Evolutionary conservation across 1,284 basidiomycete species (phyloP), one percentile per base, ranked within the genome.

Genomic region (Takashimella koratensis): DNA sequence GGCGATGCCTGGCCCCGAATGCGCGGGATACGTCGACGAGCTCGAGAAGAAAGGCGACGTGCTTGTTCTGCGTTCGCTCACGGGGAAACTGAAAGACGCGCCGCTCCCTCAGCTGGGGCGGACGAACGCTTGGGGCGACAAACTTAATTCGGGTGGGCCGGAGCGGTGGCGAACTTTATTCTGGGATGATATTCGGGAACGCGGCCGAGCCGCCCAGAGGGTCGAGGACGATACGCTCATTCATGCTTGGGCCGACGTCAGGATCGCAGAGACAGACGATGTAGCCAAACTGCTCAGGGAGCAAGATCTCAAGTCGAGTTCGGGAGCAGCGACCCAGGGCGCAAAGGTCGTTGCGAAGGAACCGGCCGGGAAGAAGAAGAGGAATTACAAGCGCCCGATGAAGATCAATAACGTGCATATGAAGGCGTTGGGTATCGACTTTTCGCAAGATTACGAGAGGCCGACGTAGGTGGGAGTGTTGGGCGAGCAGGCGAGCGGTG

Each of bases 331-430:
- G 22, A 62, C 59, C 47, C 70, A 71, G 56, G 67, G 65, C 58
- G 66, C 68, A 57, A 64, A 62, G 51, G 56, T 60, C 3, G 49
- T 49, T 16, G 52, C 58, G 36, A 56, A 54, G 30, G 55, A 53
- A 13, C 43, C 63, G 11, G 54, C 53, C 30, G 64, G 64, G 53
- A 74, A 74, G 64, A 75, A 74, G 64, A 67, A 69, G 61, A 67
- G 65, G 54, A 58, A 54, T 21, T 52, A 61, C 2, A 51, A 49
- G n/a, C 58, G 67, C 10, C 58, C 64, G 1, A 58, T 74, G 56
- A 76, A 76, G 65, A 68, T 76, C 47, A 76, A 74, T 23, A 76
- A 76, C 51, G 67, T 67, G 20, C 75, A 76, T 58, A 73, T 76
- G 74, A 70, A 74, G 53, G 67, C 59, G 22, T 59, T 65, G 73